These are phyloP conservation scores for Paxillus rubicundulus DNA, from an alignment of 768 basidiomycete species.

Conservation along the genomic window DNA sequence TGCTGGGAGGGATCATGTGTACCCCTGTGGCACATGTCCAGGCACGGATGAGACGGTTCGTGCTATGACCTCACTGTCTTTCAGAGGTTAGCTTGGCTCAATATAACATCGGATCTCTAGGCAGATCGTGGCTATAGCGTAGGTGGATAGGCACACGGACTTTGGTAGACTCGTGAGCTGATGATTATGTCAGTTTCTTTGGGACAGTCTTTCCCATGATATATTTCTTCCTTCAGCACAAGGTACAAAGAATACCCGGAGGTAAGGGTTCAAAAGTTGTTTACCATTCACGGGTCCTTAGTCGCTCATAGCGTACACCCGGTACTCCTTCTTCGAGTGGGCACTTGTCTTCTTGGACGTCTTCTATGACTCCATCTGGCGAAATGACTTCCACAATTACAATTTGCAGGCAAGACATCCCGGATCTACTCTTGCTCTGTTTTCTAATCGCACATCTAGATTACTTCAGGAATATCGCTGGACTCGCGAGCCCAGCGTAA, in stretches of 20 bases:
- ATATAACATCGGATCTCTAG: slow-evolving; percentile 33
- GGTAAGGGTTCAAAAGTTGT: slow-evolving; percentile 42
- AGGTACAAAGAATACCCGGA: slow-evolving; percentile 74
- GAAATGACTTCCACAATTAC: slow-evolving; percentile 54
- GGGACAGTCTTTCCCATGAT: slow-evolving; percentile 65
- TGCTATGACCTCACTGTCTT: not conserved
- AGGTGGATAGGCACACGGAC: slow-evolving; percentile 16
- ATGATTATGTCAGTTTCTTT: slow-evolving; percentile 57
- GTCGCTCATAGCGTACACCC: slow-evolving; percentile 66
- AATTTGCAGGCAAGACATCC: slow-evolving; percentile 47
- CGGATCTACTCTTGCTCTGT: not conserved
- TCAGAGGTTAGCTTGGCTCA: not conserved
- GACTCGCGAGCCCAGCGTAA: slow-evolving; percentile 21
- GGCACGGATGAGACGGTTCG: slow-evolving; percentile 54
- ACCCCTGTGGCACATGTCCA: slow-evolving; percentile 42
- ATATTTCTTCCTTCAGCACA: slow-evolving; percentile 86
- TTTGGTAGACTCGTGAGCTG: not conserved
- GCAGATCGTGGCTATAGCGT: slow-evolving; percentile 51
- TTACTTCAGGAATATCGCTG: slow-evolving; percentile 29
- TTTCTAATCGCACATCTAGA: slow-evolving; percentile 8
- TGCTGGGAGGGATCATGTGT: slow-evolving; percentile 64
- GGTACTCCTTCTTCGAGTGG: slow-evolving; percentile 89
- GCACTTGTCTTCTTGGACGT: slow-evolving; percentile 71
- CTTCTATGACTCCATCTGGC: slow-evolving; percentile 65
- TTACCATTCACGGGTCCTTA: not conserved